Conservation (phyloP, 108 stramenopile genomes). For the Cyclotella baltica region DNA sequence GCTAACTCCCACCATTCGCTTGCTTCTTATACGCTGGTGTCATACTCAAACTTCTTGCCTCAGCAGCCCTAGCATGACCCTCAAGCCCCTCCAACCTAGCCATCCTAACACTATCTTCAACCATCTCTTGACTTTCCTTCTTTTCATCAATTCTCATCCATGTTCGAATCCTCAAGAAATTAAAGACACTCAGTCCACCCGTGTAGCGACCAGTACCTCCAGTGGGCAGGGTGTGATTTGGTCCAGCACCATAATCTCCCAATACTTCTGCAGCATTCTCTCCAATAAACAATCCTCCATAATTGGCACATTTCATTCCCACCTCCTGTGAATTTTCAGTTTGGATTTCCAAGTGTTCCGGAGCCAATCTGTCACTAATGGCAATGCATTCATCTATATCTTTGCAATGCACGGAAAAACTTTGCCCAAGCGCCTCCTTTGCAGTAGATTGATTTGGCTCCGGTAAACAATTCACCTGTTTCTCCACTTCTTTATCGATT, state of each 20-base stretch:
- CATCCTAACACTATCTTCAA: conserved; percentile 93
- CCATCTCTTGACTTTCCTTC: conserved; percentile 75
- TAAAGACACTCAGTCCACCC: conserved; percentile 96
- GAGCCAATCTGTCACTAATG: conserved; percentile 91
- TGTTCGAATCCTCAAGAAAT: conserved; percentile 96
- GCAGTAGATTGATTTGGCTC: conserved; percentile 92
- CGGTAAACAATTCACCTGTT: conserved; percentile 83
- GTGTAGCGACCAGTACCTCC: conserved; percentile 98
- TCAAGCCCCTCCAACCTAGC: conserved; percentile 98
- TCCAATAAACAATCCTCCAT: conserved; percentile 98
- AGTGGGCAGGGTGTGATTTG: conserved; percentile 99
- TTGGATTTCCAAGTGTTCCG: conserved; percentile 98
- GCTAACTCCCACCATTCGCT: background rate
- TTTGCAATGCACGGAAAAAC: conserved; percentile 86
- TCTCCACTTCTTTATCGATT: conserved; percentile 74
- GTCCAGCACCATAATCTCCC: conserved; percentile 99
- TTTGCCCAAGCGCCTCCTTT: conserved; percentile 75
- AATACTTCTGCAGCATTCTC: conserved; percentile 95
- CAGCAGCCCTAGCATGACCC: conserved; percentile 98
- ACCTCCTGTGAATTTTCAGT: conserved; percentile 83
- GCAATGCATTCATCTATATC: conserved; percentile 87
- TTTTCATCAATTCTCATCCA: conserved; percentile 93
- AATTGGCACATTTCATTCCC: conserved; percentile 80
- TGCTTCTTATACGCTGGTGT: conserved; percentile 38
- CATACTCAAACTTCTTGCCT: conserved; percentile 70